Base-by-base conservation (phyloP, 768 basidiomycete genomes). In the Trametes maxima region DNA sequence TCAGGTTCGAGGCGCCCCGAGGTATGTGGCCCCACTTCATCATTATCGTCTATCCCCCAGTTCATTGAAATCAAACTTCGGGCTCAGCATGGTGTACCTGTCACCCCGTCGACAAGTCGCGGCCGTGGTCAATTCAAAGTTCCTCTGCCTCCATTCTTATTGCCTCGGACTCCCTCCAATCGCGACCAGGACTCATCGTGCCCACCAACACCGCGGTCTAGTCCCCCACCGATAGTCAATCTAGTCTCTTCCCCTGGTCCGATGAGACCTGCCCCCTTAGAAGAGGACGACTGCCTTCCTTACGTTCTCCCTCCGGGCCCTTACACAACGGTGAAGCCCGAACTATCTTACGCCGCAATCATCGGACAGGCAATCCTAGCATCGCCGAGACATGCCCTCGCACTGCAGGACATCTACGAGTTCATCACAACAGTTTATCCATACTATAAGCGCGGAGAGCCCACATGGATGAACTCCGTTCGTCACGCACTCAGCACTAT, bases 391-490 rank as follows among this genome's bases (percentile, higher is more conserved):
- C 89, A 91, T 67, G 87, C 90, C 54, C 86, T 98, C 53, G 94
- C 94, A 2, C 80, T 98, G 24, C 92, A 95, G 72, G 94, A 98
- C 72, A 97, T 99, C 65, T 98, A 98, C 70, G 89, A 92, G 71
- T 99, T 86, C 84, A 95, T 99, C 69, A 93, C 92, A 47, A 91
- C 90, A 43, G 92, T 92, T 10, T 95, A 94, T 75, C 95, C 97
- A 7, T 87, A 88, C 71, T 99, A 93, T 77, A 93, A 94, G 74
- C 89, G 91, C 59, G 89, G 90, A 21, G 95, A 98, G 68, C 85
- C 89, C 3, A 96, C 94, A 6, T 98, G 96, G 96, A 95, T 95
- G 86, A 97, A 97, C 74, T 95, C 94, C 57, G 94, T 98, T 61
- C 85, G 96, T n/a, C 95, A 98, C 74, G 95, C 95, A 49, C 82